These are phyloP conservation scores for Thraustochytrium striatum DNA, from an alignment of 352 stramenopile genomes.

Conservation along the genomic window DNA sequence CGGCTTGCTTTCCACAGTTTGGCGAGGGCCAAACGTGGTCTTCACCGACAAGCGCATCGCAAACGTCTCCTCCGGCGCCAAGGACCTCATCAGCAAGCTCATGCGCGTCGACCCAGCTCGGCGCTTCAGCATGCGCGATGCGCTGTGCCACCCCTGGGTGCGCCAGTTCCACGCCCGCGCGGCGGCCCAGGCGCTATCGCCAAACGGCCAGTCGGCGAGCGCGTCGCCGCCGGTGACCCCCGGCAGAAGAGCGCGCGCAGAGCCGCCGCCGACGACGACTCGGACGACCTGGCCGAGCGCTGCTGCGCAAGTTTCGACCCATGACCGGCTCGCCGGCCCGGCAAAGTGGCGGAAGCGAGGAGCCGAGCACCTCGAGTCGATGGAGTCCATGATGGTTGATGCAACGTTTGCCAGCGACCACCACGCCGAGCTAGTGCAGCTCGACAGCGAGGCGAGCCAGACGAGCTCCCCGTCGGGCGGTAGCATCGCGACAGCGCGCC, in stretches of 20 bases:
- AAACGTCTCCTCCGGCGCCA: slow-evolving; percentile 52
- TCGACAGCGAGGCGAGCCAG: neutral
- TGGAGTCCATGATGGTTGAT: neutral
- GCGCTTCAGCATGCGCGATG: slow-evolving; percentile 47
- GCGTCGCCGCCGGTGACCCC: no score
- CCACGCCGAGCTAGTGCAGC: neutral
- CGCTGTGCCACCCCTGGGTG: slow-evolving; percentile 53
- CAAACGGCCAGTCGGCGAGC: no score
- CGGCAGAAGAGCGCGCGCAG: no score
- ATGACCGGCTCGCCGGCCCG: no score
- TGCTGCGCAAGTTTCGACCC: no score
- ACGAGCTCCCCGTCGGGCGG: no score
- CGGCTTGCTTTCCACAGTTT: slow-evolving; percentile 61
- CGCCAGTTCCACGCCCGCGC: slow-evolving; percentile 26
- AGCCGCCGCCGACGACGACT: no score
- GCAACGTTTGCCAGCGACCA: neutral
- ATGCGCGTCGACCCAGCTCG: slow-evolving; percentile 53
- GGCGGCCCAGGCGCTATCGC: neutral
- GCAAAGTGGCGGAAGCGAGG: no score
- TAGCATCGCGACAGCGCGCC: no score
- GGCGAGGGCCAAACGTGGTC: slow-evolving; percentile 32
- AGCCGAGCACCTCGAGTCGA: no score
- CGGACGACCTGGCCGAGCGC: no score
- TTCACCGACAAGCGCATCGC: slow-evolving; percentile 49
- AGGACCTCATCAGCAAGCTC: slow-evolving; percentile 56